Evolutionary conservation across 805 yeast species (phyloP).

Genomic region (Candida nemodendra): DNA sequence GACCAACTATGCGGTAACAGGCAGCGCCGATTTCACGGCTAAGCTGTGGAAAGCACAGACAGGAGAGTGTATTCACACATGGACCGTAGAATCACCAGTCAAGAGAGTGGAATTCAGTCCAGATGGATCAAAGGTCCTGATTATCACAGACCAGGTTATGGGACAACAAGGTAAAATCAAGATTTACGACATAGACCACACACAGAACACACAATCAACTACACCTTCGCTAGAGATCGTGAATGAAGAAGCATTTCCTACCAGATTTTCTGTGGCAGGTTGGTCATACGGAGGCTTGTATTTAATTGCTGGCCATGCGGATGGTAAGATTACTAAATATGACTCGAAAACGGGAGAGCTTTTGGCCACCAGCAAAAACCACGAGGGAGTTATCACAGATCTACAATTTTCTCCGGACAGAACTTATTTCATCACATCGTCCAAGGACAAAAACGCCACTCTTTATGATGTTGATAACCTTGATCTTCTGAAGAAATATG

Average conservation of each 20-base stretch:
- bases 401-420: conserved; percentile 84
- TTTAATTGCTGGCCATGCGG: conserved; percentile 84
- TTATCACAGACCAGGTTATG: conserved; percentile 90
- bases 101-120: conserved; percentile 87
- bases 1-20: conserved; percentile 75
- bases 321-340: conserved; percentile 81
- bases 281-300: conserved; percentile 77
- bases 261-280: conserved; percentile 75
- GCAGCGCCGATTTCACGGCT: conserved; percentile 84
- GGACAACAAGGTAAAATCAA: conserved; percentile 77
- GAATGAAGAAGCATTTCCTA: conserved; percentile 45
- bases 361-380: conserved; percentile 57
- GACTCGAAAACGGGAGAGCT: conserved; percentile 75
- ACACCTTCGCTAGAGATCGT: conserved; percentile 61
- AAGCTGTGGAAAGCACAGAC: conserved; percentile 81
- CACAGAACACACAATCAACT: conserved; percentile 41
- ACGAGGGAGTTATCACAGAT: conserved; percentile 80
- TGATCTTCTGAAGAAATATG: conserved; percentile 67
- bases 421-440: conserved; percentile 87
- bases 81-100: conserved; percentile 81
- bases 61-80: conserved; percentile 72
- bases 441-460: conserved; percentile 85
- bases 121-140: conserved; percentile 63
- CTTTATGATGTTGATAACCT: conserved; percentile 77
- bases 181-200: conserved; percentile 58